phyloP scores from a whole-genome alignment of 805 yeast species.

The Debaryomyces hansenii region DNA sequence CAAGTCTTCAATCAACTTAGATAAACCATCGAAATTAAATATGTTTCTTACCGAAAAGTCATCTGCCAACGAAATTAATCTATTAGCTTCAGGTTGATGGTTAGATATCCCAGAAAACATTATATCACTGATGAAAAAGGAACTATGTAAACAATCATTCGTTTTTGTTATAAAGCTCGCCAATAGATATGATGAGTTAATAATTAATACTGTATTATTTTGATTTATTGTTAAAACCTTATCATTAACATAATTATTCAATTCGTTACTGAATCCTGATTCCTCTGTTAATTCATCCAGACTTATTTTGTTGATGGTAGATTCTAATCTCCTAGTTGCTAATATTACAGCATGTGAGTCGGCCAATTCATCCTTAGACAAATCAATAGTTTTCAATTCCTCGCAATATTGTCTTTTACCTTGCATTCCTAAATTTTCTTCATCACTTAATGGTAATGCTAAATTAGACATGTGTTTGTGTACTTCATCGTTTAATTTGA shows the following conservation, averaged over 20 bases:
- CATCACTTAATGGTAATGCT: conserved; percentile 17
- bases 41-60: conserved; percentile 21
- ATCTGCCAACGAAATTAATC: conserved; percentile 12
- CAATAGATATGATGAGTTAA: conserved; percentile 34
- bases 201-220: conserved; percentile 23
- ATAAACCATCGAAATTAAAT: conserved; percentile 18
- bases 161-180: conserved; percentile 29
- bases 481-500: conserved; percentile 13
- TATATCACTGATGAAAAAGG: conserved; percentile 25
- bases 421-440: conserved; percentile 6
- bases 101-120: conserved; percentile 37
- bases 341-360: conserved; percentile 11
- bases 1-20: conserved; percentile 9
- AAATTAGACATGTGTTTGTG: conserved; percentile 11
- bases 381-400: conserved; percentile 2
- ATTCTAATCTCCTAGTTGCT: conserved; percentile 12
- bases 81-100: conserved; percentile 7
- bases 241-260: conserved; percentile 3
- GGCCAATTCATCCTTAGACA: conserved; percentile 1
- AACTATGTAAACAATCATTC: conserved; percentile 20
- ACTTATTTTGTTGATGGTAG: conserved; percentile 10
- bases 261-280: conserved; percentile 1
- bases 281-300: conserved; percentile 6
- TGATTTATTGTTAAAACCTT: conserved; percentile 7
- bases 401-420: conserved; percentile 10